Conservation (phyloP, 2,329 filamentous ascomycete genomes). For the Eutypella sp. region DNA sequence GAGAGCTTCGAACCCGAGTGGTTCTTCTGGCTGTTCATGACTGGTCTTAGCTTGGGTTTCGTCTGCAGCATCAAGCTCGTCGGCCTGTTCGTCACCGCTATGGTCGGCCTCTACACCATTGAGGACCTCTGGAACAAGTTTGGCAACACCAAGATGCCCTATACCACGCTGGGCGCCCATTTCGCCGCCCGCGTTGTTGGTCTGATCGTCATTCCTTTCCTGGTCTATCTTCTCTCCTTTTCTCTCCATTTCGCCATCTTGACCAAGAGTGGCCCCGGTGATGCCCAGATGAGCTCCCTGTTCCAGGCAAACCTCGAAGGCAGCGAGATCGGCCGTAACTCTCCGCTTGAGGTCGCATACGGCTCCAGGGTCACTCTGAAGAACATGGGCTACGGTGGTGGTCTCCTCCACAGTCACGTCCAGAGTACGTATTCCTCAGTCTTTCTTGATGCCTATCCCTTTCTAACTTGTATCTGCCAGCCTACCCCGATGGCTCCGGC, state of each 20-base stretch:
- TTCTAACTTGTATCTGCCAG: constrained; percentile 16
- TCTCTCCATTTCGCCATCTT: constrained; percentile 91
- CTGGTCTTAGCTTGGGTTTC: constrained; percentile 91
- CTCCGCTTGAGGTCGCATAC: constrained; percentile 83
- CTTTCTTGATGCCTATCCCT: background rate
- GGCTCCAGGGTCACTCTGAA: constrained; percentile 91
- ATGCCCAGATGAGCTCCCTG: constrained; percentile 99
- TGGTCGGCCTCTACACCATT: constrained; percentile 91
- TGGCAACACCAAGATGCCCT: constrained; percentile 84
- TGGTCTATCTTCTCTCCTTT: constrained; percentile 95
- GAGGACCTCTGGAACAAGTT: constrained; percentile 99
- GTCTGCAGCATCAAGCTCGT: constrained; percentile 99
- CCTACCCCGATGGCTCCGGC: constrained; percentile 84
- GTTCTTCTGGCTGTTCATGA: constrained; percentile 92
- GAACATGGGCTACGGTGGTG: constrained; percentile 99
- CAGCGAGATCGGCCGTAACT: constrained; percentile 90
- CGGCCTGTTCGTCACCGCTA: constrained; percentile 88
- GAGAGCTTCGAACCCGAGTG: constrained; percentile 86
- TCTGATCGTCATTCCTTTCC: constrained; percentile 80
- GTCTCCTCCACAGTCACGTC: constrained; percentile 91
- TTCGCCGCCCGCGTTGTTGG: constrained; percentile 75
- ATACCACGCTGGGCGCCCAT: constrained; percentile 63
- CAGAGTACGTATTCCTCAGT: constrained; percentile 53
- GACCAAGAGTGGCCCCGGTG: constrained; percentile 88
- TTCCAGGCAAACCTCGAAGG: constrained; percentile 96